These are phyloP conservation scores for Sextonia rubra DNA, from an alignment of 164 flowering plant genomes.

Conservation along the genomic window DNA sequence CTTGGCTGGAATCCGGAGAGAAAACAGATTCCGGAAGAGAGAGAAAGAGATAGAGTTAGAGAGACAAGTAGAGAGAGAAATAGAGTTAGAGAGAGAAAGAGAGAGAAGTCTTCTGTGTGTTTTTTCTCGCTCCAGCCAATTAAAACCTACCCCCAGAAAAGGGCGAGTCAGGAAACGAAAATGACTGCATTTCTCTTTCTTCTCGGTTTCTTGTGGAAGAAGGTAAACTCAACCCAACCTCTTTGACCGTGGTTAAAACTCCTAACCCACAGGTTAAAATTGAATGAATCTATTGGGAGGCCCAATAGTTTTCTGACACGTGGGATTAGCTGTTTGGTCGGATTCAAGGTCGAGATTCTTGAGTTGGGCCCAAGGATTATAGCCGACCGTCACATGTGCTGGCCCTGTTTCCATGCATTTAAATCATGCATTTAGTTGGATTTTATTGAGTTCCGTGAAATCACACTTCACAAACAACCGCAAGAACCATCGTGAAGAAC, in stretches of 20 bases:
- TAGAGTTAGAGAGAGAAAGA: not conserved
- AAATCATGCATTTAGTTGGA: no score
- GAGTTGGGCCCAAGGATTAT: no score
- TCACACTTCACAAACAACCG: no score
- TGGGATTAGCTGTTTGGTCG: not conserved
- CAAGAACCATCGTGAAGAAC: no score
- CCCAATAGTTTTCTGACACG: not conserved
- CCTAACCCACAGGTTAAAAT: not conserved
- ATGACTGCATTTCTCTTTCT: not conserved
- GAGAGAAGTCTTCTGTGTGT: not conserved
- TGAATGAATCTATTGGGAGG: not conserved
- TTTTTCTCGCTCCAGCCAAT: not conserved
- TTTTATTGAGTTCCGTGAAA: no score
- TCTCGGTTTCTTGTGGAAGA: not conserved
- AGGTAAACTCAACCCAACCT: not conserved
- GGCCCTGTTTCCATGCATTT: no score
- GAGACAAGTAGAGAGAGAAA: not conserved
- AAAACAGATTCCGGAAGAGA: no score
- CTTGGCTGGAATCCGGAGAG: not conserved
- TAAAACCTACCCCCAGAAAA: not conserved
- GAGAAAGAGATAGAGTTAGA: not conserved
- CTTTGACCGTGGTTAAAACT: conserved; percentile 1
- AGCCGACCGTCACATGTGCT: no score
- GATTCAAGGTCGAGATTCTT: not conserved
- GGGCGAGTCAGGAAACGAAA: not conserved